Percentiles rank a stretch among this genome's conserved stretches.
Evolutionary conservation across 352 stramenopile species (phyloP).

Genomic region (Pythium sp.): DNA sequence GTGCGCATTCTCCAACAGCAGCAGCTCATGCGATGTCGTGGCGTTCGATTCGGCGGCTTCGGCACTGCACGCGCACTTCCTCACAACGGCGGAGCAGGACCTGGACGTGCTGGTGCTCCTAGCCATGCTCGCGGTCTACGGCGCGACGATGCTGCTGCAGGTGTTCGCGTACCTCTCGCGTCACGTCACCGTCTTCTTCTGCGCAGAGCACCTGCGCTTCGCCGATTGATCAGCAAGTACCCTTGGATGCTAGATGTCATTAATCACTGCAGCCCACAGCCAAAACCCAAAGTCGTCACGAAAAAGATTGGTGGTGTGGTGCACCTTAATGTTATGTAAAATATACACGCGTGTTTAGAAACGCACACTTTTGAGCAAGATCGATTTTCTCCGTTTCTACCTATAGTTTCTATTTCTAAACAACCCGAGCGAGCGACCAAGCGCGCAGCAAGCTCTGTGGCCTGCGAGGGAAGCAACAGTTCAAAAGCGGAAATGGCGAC

Average conservation of each 20-base stretch:
- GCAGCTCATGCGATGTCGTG: conserved; percentile 3
- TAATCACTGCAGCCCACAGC: not conserved
- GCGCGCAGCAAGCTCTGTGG: not conserved
- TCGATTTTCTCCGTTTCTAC: not conserved
- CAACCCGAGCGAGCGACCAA: not conserved
- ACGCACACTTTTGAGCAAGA: not conserved
- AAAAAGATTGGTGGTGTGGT: not conserved
- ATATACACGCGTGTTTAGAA: not conserved
- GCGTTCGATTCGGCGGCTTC: not conserved
- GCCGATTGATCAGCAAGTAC: not conserved
- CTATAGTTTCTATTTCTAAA: not conserved
- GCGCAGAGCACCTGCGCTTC: conserved; percentile 56
- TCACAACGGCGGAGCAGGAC: conserved; percentile 19
- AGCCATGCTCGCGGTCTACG: conserved; percentile 45
- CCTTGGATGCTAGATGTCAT: not conserved
- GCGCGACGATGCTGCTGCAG: conserved; percentile 44
- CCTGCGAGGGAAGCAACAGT: not conserved
- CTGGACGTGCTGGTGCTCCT: conserved; percentile 46
- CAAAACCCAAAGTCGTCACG: not conserved
- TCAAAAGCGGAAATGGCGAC: conserved; percentile 17
- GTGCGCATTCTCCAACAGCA: conserved; percentile 13
- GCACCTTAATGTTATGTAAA: not conserved
- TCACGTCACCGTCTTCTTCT: conserved; percentile 72
- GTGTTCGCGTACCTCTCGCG: conserved; percentile 54
- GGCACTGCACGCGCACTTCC: conserved; percentile 1